Evolutionary conservation across 2,329 filamentous ascomycete species (phyloP), one percentile per base, ranked within the genome.

Genomic region (Aquanectria penicillioides): DNA sequence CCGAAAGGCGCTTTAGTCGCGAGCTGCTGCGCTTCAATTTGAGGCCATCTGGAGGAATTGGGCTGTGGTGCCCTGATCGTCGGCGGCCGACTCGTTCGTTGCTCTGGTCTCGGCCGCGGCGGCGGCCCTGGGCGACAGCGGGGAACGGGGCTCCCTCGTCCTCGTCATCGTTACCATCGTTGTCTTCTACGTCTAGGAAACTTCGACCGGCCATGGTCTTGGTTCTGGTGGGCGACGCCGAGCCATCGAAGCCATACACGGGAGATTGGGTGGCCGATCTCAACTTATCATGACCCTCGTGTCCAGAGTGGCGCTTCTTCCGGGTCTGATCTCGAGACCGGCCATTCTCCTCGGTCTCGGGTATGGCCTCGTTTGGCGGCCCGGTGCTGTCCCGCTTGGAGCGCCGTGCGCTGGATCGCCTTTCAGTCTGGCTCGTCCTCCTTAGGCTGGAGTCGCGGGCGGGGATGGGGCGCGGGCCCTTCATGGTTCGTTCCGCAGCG

Each of bases 81-180:
- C 80, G 81, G 41, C 80, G 75, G 31, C 77, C 74, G 23, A 68
- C 72, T 11, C 77, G 75, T n/a, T 84, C 83, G 1, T 75, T 71
- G 62, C 80, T 83, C n/a, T 78, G 73, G 67, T 82, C 73, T 62
- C 83, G 78, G 22, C 82, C 78, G 7, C 81, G 79, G 22, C 82
- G 78, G 8, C 81, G 79, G 13, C 87, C 82, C 61, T 90, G 89
- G 13, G 87, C 82, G 7, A 93, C 82, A 1, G 88, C 83, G 0
- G 90, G 90, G 15, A 86, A 90, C 2, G 90, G 90, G 0, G 90
- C 90, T 12, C 87, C 87, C 15, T 91, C 88, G 18, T 90, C 85
- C 3, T 78, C 70, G 5, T 72, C 73, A 10, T 76, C 74, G 0
- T 66, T 33, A 65, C 62, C 46, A 9, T 77, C 71, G 15, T 78